Evolutionary conservation across 2,329 filamentous ascomycete genomes (phyloP).

Genomic region (Penicillium sp.): DNA sequence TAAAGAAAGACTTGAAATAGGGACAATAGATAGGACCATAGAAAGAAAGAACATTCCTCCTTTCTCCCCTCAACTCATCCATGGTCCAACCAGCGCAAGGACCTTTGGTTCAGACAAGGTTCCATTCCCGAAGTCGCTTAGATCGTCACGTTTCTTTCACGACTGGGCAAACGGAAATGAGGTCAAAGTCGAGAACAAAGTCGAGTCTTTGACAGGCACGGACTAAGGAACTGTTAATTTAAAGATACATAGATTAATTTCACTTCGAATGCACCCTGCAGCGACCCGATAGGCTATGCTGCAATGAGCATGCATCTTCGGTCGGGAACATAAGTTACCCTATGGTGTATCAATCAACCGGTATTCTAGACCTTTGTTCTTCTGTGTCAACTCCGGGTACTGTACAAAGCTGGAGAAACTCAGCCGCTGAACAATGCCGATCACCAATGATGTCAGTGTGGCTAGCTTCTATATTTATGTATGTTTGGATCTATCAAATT

Average conservation of each 20-base stretch:
- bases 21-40: too few relatives aligned
- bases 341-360: too few relatives aligned
- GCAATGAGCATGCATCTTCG: not conserved
- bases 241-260: slow-evolving; percentile 6
- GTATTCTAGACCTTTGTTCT: not conserved
- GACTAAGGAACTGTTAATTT: slow-evolving; percentile 1
- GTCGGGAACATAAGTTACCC: not conserved
- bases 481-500: not conserved
- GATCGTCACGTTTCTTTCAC: slow-evolving; percentile 1
- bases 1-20: too few relatives aligned
- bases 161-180: not conserved
- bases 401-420: not conserved
- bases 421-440: slow-evolving; percentile 1
- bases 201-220: slow-evolving; percentile 1
- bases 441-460: slow-evolving; percentile 2
- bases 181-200: not conserved
- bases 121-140: slow-evolving; percentile 1
- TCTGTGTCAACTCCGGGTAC: not conserved
- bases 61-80: not conserved
- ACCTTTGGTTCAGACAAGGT: slow-evolving; percentile 6
- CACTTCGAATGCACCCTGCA: not conserved
- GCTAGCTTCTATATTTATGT: not conserved
- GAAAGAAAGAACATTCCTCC: not conserved
- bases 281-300: not conserved
- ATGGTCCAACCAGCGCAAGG: not conserved